Conservation (phyloP, 2,329 filamentous ascomycete species). For the Magnaporthales sp. region DNA sequence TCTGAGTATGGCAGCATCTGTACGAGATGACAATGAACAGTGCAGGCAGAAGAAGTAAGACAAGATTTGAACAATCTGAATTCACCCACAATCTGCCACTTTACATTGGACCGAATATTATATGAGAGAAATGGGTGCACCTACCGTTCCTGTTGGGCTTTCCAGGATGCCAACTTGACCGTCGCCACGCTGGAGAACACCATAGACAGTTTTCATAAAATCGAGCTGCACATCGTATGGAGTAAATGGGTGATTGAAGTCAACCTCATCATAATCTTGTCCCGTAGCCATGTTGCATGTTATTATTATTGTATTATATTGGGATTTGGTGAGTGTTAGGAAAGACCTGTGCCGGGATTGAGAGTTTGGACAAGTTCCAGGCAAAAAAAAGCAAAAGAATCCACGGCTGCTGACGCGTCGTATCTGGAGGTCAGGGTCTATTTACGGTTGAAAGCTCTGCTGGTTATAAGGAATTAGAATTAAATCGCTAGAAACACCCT, state of each 20-base stretch:
- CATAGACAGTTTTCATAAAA: conserved; percentile 80
- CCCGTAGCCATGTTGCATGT: background rate
- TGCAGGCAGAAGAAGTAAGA: background rate
- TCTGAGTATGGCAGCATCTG: background rate
- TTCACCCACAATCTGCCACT: background rate
- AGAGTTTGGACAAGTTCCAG: background rate
- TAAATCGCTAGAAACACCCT: background rate
- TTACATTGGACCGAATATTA: background rate
- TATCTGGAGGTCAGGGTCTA: background rate
- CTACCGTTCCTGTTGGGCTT: conserved; percentile 75
- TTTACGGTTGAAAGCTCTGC: background rate
- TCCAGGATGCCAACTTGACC: conserved; percentile 84
- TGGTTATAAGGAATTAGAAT: background rate
- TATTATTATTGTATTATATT: background rate
- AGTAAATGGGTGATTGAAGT: conserved; percentile 81
- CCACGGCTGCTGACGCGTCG: background rate
- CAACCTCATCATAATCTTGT: conserved; percentile 16
- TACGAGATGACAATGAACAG: background rate
- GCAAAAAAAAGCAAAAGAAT: background rate
- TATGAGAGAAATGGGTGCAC: conserved; percentile 11
- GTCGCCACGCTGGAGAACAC: conserved; percentile 59
- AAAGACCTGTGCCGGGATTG: background rate
- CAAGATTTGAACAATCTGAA: background rate
- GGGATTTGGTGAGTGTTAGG: background rate
- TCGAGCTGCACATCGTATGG: conserved; percentile 82